These are phyloP conservation scores for Mucor racemosus DNA, from an alignment of 371 early-diverging fungal genomes.

Conservation along the genomic window DNA sequence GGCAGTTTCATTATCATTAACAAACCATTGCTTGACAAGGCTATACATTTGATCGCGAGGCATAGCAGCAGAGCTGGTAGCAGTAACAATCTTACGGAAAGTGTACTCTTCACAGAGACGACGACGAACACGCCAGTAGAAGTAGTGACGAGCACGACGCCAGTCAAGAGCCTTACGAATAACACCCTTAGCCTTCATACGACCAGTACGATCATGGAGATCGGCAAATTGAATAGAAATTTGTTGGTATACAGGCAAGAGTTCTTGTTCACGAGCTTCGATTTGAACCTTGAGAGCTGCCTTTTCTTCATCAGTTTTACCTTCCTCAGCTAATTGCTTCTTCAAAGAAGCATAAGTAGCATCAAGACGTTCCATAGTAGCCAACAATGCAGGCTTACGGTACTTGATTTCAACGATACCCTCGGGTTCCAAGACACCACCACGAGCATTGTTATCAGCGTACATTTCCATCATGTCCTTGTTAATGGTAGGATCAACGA, in stretches of 20 bases:
- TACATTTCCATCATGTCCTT: slow-evolving; percentile 98
- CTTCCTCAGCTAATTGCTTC: slow-evolving; percentile 58
- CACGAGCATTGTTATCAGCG: slow-evolving; percentile 89
- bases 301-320: slow-evolving; percentile 52
- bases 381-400: slow-evolving; percentile 89
- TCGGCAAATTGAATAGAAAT: slow-evolving; percentile 97
- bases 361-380: slow-evolving; percentile 93
- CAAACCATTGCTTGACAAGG: slow-evolving; percentile 66
- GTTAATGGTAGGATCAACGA: slow-evolving; percentile 98
- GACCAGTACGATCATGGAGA: slow-evolving; percentile 95
- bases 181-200: slow-evolving; percentile 95
- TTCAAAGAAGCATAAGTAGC: slow-evolving; percentile 76
- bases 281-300: slow-evolving; percentile 71
- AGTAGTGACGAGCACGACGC: slow-evolving; percentile 83
- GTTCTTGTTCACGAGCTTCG: slow-evolving; percentile 82
- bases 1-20: slow-evolving; percentile 31
- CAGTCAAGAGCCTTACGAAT: slow-evolving; percentile 85
- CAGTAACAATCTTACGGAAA: slow-evolving; percentile 57
- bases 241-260: slow-evolving; percentile 92
- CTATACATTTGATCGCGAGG: slow-evolving; percentile 53
- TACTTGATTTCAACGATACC: slow-evolving; percentile 99
- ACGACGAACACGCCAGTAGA: slow-evolving; percentile 92
- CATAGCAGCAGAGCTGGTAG: slow-evolving; percentile 38
- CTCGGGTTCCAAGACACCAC: slow-evolving; percentile 98
- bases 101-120: slow-evolving; percentile 78